Percentiles rank a stretch among this genome's conserved stretches.
These are phyloP conservation scores for Termitomyces eurrhizus DNA, from an alignment of 768 basidiomycete genomes.

Conservation along the genomic window DNA sequence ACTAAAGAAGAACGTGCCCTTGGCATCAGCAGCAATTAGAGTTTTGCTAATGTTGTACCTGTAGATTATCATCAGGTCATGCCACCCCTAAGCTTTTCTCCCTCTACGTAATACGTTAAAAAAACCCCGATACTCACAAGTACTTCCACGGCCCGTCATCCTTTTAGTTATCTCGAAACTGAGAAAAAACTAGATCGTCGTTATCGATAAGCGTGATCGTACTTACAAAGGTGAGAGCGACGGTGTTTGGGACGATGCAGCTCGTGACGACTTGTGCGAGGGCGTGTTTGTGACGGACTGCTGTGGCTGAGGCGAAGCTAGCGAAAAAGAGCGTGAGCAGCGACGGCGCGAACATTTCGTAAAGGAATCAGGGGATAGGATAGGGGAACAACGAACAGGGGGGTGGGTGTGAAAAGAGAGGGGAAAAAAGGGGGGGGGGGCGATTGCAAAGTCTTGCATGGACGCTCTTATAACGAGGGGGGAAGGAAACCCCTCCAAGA, in stretches of 20 bases:
- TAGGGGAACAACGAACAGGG: neutral
- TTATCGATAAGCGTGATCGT: neutral
- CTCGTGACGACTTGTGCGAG: slow-evolving; percentile 25
- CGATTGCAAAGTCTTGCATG: neutral
- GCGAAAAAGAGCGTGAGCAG: neutral
- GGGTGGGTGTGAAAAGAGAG: neutral
- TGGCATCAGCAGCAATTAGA: slow-evolving; percentile 28
- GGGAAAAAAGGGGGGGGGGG: neutral
- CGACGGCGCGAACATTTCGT: neutral
- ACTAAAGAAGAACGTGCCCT: slow-evolving; percentile 34
- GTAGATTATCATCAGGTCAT: neutral
- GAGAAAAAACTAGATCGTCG: neutral
- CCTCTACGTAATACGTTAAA: neutral
- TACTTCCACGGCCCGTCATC: slow-evolving; percentile 18
- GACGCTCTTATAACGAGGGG: neutral
- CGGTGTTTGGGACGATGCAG: slow-evolving; percentile 30
- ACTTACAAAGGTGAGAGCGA: slow-evolving; percentile 32
- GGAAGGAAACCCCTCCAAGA: no score
- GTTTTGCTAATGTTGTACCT: slow-evolving; percentile 24
- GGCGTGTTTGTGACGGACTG: slow-evolving; percentile 11
- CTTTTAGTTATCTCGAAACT: slow-evolving; percentile 1
- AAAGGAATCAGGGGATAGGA: no score
- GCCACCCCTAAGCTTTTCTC: neutral
- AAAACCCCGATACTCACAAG: slow-evolving; percentile 4
- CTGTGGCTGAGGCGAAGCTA: neutral